Evolutionary conservation across 352 stramenopile genomes (phyloP).

Genomic region (Phytophthora europaea): DNA sequence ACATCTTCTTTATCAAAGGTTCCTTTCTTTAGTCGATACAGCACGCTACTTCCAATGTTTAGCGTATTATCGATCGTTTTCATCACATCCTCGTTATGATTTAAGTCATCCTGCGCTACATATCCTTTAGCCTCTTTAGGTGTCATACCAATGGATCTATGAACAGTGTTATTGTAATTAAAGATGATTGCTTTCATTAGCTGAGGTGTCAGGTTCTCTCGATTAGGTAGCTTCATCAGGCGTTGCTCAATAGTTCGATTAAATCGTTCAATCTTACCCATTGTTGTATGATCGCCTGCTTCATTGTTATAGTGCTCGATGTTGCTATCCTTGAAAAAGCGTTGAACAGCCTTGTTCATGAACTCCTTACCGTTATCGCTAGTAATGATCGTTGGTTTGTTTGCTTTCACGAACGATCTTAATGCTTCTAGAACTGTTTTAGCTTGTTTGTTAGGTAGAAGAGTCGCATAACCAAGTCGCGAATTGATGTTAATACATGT

Average conservation of each 20-base stretch:
- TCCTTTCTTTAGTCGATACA: too few species aligned
- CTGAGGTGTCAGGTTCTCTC: not conserved
- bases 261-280: conserved; percentile 42
- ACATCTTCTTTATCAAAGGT: too few species aligned
- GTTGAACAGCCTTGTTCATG: conserved; percentile 15
- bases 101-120: conserved; percentile 5
- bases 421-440: conserved; percentile 15
- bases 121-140: conserved; percentile 28
- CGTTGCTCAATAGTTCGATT: conserved; percentile 33
- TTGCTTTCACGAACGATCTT: conserved; percentile 16
- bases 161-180: conserved; percentile 28
- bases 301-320: conserved; percentile 38
- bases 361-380: conserved; percentile 36
- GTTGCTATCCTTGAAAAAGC: conserved; percentile 13
- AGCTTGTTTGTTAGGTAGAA: conserved; percentile 18
- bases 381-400: conserved; percentile 19
- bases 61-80: too few species aligned
- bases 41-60: too few species aligned
- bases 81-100: conserved; percentile 26
- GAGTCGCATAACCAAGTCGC: conserved; percentile 27
- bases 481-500: conserved; percentile 37
- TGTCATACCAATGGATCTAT: conserved; percentile 21
- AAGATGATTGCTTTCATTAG: conserved; percentile 19
- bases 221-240: conserved; percentile 21
- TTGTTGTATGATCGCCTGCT: conserved; percentile 27